Evolutionary conservation across 345 rosid species (phyloP), one percentile per base, ranked within the genome.

Genomic region (Rhodamnia argentea): DNA sequence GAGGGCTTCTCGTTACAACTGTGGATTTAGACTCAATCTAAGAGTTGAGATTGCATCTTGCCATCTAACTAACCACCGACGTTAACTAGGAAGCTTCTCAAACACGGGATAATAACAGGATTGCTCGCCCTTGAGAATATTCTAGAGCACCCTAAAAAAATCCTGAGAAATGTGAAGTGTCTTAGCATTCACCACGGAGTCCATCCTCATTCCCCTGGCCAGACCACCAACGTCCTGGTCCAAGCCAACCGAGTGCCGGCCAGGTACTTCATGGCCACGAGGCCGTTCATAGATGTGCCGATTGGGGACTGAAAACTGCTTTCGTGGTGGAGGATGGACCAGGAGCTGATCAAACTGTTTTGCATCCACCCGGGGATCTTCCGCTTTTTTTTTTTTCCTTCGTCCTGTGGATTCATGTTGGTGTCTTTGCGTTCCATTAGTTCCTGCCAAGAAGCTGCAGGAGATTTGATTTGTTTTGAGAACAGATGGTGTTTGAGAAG

Each of bases 221-320:
- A 96, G 86, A 96, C 98, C 60, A 94, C 99, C 23, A 95, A 93
- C 75, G 96, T 96, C 84, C 90, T 95, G 0, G 93, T 96, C 85
- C 92, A 84, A 83, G 94, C 98, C 52, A 89, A 93, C 90, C 92
- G 90, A 27, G 29, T 52, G 4, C 94, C 92, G 0, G 89, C 90
- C 29, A 87, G 96, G 84, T 93, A 92, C 85, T 94, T 93, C 93
- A 93, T 94, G 98, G 94, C 96, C 24, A 90, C 98, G 3, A 87
- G 91, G 89, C 91, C 98, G 26, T 96, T 95, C 92, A 94, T 94
- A 94, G 99, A 96, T 58, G 98, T 87, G 57, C 96, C 95, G 29
- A 82, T 96, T 40, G 95, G 95, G 95, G 95, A 44, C 87, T 93
- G 92, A 89, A 90, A 82, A 92, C 89, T 83, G 92, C 93, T 4